Conservation (phyloP, 2,329 filamentous ascomycete species). For the Ceratocystis harringtonii region DNA sequence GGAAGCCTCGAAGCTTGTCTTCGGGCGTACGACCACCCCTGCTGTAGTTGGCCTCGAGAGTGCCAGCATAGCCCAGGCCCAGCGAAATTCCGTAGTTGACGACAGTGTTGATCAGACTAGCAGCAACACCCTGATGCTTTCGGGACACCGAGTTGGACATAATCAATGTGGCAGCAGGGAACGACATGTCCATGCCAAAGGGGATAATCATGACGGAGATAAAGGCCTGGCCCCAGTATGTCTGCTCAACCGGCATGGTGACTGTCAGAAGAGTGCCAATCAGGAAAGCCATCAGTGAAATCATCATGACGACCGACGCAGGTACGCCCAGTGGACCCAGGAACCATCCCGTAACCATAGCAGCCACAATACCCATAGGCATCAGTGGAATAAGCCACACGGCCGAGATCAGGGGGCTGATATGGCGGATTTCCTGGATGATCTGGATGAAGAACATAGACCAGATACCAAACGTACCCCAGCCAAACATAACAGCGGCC, state of each 20-base stretch:
- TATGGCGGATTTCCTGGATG: conserved; percentile 30
- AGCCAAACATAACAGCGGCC: conserved; percentile 37
- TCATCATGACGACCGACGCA: conserved; percentile 30
- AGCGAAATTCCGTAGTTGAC: conserved; percentile 56
- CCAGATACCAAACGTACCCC: conserved; percentile 40
- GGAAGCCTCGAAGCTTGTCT: conserved; percentile 24
- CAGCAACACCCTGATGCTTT: conserved; percentile 33
- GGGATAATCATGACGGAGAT: conserved; percentile 42
- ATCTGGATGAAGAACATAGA: conserved; percentile 38
- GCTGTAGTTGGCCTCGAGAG: conserved; percentile 34
- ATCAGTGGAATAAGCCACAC: conserved; percentile 33
- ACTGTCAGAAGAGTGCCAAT: conserved; percentile 30
- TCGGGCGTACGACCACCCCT: conserved; percentile 22
- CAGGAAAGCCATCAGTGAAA: conserved; percentile 32
- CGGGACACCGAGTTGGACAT: conserved; percentile 37
- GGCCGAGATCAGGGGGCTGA: conserved; percentile 30
- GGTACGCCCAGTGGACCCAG: conserved; percentile 26
- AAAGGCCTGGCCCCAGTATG: conserved; percentile 51
- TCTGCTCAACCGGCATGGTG: conserved; percentile 37
- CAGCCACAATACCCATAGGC: conserved; percentile 31
- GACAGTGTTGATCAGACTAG: conserved; percentile 45
- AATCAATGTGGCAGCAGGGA: conserved; percentile 46
- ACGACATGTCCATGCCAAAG: conserved; percentile 52
- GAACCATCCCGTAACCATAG: conserved; percentile 30
- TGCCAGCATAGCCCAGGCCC: conserved; percentile 50